Conservation (phyloP, 2,329 filamentous ascomycete species). For the Esteya vermicola region DNA sequence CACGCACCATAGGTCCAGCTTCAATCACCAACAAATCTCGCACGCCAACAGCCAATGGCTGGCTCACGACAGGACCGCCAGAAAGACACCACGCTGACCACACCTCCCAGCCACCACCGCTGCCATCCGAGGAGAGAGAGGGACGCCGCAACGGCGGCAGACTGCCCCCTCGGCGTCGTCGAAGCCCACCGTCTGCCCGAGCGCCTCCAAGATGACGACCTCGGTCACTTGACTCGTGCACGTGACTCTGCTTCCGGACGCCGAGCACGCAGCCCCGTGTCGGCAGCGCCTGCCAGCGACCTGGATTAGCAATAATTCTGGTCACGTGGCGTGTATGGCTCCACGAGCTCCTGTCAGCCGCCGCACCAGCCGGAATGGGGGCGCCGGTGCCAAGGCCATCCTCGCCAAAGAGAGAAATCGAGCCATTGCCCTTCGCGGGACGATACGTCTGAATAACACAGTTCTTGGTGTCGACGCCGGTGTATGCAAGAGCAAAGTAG, state of each 20-base stretch:
- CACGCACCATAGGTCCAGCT: constrained; percentile 47
- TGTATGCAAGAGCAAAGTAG: constrained; percentile 52
- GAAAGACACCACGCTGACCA: constrained; percentile 33
- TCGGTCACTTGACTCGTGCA: too few relatives aligned
- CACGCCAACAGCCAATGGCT: constrained; percentile 26
- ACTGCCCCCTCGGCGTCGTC: too few relatives aligned
- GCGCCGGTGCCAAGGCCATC: constrained; percentile 20
- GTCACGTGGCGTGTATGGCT: constrained; percentile 33
- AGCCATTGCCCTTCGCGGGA: constrained; percentile 35
- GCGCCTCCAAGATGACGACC: too few relatives aligned
- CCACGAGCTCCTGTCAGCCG: constrained; percentile 35
- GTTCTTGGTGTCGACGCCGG: constrained; percentile 41
- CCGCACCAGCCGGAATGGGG: constrained; percentile 11
- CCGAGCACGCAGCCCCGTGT: constrained; percentile 50
- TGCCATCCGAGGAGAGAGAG: too few relatives aligned
- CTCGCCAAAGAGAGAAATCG: constrained; percentile 44
- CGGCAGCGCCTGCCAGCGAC: constrained; percentile 48
- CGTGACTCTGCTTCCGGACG: constrained; percentile 35
- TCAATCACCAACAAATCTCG: constrained; percentile 36
- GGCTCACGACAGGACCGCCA: constrained; percentile 14
- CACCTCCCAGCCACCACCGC: constrained; percentile 32
- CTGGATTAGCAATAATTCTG: constrained; percentile 45
- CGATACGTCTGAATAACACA: constrained; percentile 52
- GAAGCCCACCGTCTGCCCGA: neutral
- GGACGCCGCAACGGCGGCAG: too few relatives aligned